These are phyloP conservation scores for Luvunga scandens DNA, from an alignment of 345 rosid species.

Conservation along the genomic window DNA sequence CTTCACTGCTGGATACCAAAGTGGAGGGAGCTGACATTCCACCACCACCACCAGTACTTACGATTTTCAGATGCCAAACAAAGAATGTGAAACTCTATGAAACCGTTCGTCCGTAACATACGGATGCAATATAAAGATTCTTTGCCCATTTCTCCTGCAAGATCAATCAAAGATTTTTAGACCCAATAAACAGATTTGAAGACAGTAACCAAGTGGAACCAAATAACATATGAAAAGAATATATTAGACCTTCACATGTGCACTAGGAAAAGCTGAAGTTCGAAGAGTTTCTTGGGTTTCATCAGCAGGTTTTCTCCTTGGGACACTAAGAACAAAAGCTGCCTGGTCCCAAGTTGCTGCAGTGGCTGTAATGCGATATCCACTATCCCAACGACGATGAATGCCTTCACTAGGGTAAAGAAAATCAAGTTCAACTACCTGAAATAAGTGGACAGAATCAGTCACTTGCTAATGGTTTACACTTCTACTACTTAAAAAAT, in stretches of 20 bases:
- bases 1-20: conserved; percentile 3
- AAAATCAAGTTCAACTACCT: conserved; percentile 98
- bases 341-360: conserved; percentile 97
- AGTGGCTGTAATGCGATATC: conserved; percentile 87
- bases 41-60: neutral
- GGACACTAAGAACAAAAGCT: conserved; percentile 85
- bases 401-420: conserved; percentile 97
- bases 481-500: neutral
- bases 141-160: conserved; percentile 93
- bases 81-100: conserved; percentile 38
- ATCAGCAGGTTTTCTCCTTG: conserved; percentile 64
- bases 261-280: conserved; percentile 81
- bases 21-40: neutral
- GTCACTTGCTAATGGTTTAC: neutral
- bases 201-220: neutral
- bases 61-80: neutral
- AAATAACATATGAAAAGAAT: neutral
- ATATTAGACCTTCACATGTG: conserved; percentile 79
- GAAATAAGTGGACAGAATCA: conserved; percentile 8
- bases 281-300: conserved; percentile 98
- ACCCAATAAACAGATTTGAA: neutral
- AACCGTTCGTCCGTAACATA: conserved; percentile 88
- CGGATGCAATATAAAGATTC: conserved; percentile 81
- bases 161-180: conserved; percentile 7
- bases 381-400: conserved; percentile 82